Conservation (phyloP, 306 rosid genomes). For the Cucurbita argyrosperma region DNA sequence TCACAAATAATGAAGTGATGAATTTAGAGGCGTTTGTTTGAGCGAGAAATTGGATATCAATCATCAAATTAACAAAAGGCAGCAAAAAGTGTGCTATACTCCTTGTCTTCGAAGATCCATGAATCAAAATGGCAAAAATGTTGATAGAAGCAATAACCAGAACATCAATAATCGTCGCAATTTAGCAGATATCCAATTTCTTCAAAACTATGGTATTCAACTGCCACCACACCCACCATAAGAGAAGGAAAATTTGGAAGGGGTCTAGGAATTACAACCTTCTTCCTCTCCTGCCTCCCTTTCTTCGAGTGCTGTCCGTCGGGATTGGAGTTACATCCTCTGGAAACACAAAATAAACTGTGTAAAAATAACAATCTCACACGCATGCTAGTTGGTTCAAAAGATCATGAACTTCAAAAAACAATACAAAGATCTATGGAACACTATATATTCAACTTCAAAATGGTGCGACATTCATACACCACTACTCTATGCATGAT, state of each 20-base stretch:
- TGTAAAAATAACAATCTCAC: neutral
- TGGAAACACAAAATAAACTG: neutral
- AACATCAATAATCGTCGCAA: neutral
- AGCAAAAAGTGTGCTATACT: neutral
- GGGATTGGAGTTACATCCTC: constrained; percentile 51
- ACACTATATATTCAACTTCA: neutral
- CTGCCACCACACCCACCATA: neutral
- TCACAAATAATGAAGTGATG: neutral
- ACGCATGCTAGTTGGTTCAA: neutral
- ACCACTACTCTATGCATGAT: neutral
- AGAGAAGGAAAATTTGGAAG: neutral
- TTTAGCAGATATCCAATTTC: neutral
- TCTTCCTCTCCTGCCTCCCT: constrained; percentile 47
- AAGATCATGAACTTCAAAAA: neutral
- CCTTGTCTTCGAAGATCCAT: neutral
- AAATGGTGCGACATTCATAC: neutral
- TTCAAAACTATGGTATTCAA: neutral
- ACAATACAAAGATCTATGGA: neutral
- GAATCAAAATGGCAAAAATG: neutral
- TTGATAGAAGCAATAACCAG: neutral
- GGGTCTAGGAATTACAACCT: constrained; percentile 15
- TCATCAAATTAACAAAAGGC: neutral
- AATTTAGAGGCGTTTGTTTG: neutral
- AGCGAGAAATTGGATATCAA: neutral
- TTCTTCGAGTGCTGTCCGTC: constrained; percentile 35